Percentiles rank a stretch among this genome's conserved stretches.
phyloP scores from a whole-genome alignment of 257 asterid species.

The Gentiana straminea region DNA sequence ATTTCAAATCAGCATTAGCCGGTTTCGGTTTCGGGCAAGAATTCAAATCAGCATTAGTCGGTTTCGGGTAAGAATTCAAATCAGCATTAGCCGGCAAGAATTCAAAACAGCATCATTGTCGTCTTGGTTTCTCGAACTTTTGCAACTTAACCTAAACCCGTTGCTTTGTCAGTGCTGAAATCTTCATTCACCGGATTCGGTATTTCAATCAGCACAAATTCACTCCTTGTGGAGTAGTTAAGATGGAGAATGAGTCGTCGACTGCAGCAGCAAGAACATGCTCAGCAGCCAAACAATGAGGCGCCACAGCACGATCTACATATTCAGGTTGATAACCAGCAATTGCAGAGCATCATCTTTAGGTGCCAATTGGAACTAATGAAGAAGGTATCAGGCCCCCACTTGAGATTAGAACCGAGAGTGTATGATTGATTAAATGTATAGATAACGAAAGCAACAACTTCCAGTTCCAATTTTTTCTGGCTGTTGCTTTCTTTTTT shows the following conservation, averaged over 20 bases:
- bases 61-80: too few species aligned
- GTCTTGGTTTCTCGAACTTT: too few species aligned
- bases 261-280: constrained; percentile 13
- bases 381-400: constrained; percentile 15
- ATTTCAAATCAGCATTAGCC: too few species aligned
- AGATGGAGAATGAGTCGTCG: constrained; percentile 71
- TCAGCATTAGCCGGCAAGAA: too few species aligned
- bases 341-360: constrained; percentile 16
- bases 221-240: constrained; percentile 80
- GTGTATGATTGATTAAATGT: constrained; percentile 2
- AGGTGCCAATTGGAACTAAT: constrained; percentile 11
- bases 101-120: too few species aligned
- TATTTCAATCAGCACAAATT: constrained; percentile 80
- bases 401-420: constrained; percentile 23
- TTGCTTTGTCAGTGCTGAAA: constrained; percentile 64
- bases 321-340: constrained; percentile 15
- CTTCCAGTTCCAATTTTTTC: too few species aligned
- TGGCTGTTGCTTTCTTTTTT: too few species aligned
- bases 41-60: too few species aligned
- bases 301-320: constrained; percentile 17
- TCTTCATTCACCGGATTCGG: constrained; percentile 98
- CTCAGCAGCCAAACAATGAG: constrained; percentile 7
- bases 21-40: too few species aligned
- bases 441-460: too few species aligned
- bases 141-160: constrained; percentile 73